phyloP scores from a whole-genome alignment of 768 basidiomycete genomes.

The button mushroom (Agaricus bisporus) region DNA sequence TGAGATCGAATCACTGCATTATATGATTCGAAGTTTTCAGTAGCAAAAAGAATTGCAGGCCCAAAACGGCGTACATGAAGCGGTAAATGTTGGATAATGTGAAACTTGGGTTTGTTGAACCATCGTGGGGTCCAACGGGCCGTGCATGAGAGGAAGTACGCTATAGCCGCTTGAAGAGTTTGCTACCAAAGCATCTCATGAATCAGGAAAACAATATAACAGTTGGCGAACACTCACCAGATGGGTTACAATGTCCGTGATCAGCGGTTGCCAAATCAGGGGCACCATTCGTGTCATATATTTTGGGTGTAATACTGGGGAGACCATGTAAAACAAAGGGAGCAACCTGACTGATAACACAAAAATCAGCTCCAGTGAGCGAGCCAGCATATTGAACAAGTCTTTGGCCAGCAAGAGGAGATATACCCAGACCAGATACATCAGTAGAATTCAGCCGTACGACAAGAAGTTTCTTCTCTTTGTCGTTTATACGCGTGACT shows the following conservation, averaged over 20 bases:
- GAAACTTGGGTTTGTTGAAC: conserved; percentile 42
- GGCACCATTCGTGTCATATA: too few species aligned
- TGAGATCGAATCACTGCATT: conserved; percentile 27
- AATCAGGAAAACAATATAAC: too few species aligned
- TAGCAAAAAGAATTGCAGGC: conserved; percentile 37
- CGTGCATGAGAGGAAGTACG: conserved; percentile 26
- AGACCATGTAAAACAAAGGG: too few species aligned
- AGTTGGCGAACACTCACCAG: too few species aligned
- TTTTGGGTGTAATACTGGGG: too few species aligned
- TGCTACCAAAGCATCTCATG: too few species aligned
- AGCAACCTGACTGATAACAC: not conserved
- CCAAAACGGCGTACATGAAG: conserved; percentile 33
- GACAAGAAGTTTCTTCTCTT: conserved; percentile 20
- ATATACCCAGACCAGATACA: conserved; percentile 25
- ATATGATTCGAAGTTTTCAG: conserved; percentile 37
- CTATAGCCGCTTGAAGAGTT: conserved; percentile 23
- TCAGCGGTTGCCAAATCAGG: too few species aligned
- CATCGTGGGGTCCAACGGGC: conserved; percentile 22
- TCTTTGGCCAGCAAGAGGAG: conserved; percentile 21
- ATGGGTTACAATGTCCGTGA: too few species aligned
- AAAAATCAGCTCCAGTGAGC: conserved; percentile 29
- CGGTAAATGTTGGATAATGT: conserved; percentile 31
- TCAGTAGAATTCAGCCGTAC: conserved; percentile 24
- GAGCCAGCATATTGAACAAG: conserved; percentile 33
- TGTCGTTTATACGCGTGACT: conserved; percentile 17